These are phyloP conservation scores for Luzula sylvatica DNA, from an alignment of 176 grass and related monocot genomes.

Conservation along the genomic window DNA sequence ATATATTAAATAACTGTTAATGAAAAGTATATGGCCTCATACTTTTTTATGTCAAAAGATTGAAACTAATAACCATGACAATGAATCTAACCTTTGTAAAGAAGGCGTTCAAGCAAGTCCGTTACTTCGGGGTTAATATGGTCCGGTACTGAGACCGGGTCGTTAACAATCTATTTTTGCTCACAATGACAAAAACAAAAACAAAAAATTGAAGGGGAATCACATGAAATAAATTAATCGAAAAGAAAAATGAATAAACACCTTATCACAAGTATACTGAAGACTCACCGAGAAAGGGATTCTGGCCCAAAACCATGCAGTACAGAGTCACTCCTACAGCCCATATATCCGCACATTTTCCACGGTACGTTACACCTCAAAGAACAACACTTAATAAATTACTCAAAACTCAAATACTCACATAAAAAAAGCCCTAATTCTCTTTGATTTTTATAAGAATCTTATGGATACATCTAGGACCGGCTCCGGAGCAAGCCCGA, in stretches of 20 bases:
- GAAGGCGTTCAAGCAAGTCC: conserved; percentile 65
- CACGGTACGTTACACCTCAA: conserved; percentile 62
- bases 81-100: conserved; percentile 60
- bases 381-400: not conserved
- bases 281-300: conserved; percentile 82
- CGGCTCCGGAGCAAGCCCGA: no score
- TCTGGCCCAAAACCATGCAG: conserved; percentile 64
- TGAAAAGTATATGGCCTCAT: no score
- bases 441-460: no score
- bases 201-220: not conserved
- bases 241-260: not conserved
- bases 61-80: not conserved
- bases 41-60: no score
- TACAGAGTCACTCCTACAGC: conserved; percentile 82
- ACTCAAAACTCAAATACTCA: no score
- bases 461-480: no score
- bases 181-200: not conserved
- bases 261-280: conserved; percentile 81
- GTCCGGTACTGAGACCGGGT: conserved; percentile 37
- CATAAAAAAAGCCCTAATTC: no score
- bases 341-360: conserved; percentile 61
- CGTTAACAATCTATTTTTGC: conserved; percentile 47
- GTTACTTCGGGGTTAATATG: conserved; percentile 45
- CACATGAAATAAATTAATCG: not conserved
- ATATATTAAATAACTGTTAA: no score